Evolutionary conservation across 495 filamentous ascomycete species (phyloP), one percentile per base, ranked within the genome.

Genomic region (Apodospora peruviana): DNA sequence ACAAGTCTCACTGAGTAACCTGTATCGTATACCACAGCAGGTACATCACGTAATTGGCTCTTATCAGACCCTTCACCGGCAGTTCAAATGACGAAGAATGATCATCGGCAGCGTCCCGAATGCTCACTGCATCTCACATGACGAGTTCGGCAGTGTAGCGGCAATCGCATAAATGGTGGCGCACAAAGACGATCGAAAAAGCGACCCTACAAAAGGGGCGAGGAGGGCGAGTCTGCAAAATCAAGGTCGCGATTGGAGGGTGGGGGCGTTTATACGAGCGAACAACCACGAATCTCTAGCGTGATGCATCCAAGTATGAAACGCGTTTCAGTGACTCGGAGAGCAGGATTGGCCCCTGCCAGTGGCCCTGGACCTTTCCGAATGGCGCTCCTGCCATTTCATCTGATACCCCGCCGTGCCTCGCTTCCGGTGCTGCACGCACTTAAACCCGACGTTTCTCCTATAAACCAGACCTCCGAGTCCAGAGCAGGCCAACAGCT

Each of bases 341-440:
- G 19, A n/a, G 18, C 21, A 22, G 27, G 27, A 43, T 49, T 41
- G 47, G 37, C n/a, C 35, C 47, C 48, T 20, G 55, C 42, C 40
- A 37, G 49, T n/a, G n/a, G n/a, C n/a, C 45, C n/a, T 34, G 12
- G 37, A 17, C 10, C 11, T 10, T 24, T 18, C 19, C 19, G 18
- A 17, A 19, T n/a, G 23, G 22, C 39, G 34, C 53, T 53, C 53
- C 53, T 56, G n/a, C 27, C 38, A 56, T 56, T 56, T 54, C 41
- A 51, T 34, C 43, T 47, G 24, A 17, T 35, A 49, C 53, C 53
- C 57, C 50, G 47, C 57, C 35, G 29, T 17, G 16, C 7, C 17
- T 42, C 10, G n/a, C n/a, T n/a, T n/a, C n/a, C n/a, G n/a, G n/a
- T 42, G 3, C 40, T 42, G 40, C 40, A 42, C 21, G 40, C 40